These are phyloP conservation scores for Sphaerostilbella broomeana DNA, from an alignment of 2,329 filamentous ascomycete species.

Conservation along the genomic window DNA sequence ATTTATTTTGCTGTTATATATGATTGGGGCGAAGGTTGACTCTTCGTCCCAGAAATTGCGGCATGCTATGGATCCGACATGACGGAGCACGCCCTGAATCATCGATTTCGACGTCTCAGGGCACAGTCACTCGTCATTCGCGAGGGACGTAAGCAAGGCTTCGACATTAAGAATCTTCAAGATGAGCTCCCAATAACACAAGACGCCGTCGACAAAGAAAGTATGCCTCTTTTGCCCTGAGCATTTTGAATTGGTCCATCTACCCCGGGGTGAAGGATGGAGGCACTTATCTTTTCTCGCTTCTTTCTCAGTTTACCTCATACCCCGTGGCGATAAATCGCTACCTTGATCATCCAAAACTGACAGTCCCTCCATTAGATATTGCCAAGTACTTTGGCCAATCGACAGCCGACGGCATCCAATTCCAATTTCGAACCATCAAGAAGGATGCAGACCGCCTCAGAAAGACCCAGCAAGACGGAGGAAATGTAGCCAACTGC, in stretches of 20 bases:
- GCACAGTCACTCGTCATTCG: constrained; percentile 35
- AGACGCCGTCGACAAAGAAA: constrained; percentile 33
- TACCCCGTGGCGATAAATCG: neutral
- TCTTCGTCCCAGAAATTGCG: constrained; percentile 38
- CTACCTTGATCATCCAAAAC: too few relatives aligned
- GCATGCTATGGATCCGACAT: constrained; percentile 44
- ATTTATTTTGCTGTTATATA: neutral
- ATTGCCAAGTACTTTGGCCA: constrained; percentile 55
- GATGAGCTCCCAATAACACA: constrained; percentile 31
- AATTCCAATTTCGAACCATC: constrained; percentile 53
- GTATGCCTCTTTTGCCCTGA: constrained; percentile 29
- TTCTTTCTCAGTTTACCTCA: neutral
- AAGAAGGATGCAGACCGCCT: constrained; percentile 47
- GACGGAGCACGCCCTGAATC: constrained; percentile 41
- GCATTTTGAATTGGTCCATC: too few relatives aligned
- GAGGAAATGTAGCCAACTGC: constrained; percentile 39
- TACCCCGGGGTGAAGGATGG: too few relatives aligned
- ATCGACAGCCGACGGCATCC: constrained; percentile 50
- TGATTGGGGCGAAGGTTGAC: constrained; percentile 27
- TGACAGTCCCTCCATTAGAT: constrained; percentile 33
- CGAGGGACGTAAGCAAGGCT: constrained; percentile 26
- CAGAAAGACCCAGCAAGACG: constrained; percentile 35
- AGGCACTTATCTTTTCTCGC: neutral
- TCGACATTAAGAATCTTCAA: constrained; percentile 39
- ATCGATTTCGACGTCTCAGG: constrained; percentile 44